A percentile compares a stretch with the other conserved stretches of the same genome.
Conservation (phyloP, 306 rosid species). For the Carpinus fangiana region DNA sequence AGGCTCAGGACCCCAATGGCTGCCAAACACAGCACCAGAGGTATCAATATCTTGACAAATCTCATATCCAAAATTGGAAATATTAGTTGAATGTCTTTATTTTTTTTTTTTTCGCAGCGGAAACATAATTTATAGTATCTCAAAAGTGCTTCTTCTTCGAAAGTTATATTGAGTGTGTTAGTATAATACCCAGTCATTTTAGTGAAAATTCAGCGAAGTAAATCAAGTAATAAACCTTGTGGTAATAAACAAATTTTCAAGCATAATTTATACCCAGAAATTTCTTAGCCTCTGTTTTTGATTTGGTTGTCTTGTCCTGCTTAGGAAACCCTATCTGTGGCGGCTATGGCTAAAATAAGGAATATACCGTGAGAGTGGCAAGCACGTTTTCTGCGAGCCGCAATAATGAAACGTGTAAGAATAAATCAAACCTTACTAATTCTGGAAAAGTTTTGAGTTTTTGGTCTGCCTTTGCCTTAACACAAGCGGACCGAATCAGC, state of each 20-base stretch:
- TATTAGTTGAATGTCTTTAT: background rate
- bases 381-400: no score
- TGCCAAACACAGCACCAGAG: slow-evolving; percentile 17
- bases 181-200: background rate
- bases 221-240: background rate
- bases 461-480: background rate
- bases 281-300: background rate
- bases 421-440: no score
- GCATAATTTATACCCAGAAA: background rate
- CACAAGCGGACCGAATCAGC: background rate
- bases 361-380: no score
- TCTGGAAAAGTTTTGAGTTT: background rate
- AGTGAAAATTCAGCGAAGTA: slow-evolving; percentile 4
- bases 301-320: background rate
- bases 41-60: slow-evolving; percentile 20
- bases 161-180: slow-evolving; percentile 17
- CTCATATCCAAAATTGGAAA: slow-evolving; percentile 1
- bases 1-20: slow-evolving; percentile 11
- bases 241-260: slow-evolving; percentile 9
- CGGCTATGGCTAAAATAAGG: background rate
- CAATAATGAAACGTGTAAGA: no score
- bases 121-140: slow-evolving; percentile 7
- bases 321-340: background rate
- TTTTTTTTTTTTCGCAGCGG: no score
- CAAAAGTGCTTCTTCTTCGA: slow-evolving; percentile 30